Evolutionary conservation across 1,139 yeast genomes (phyloP), one percentile per base, ranked within the genome.

Genomic region (Suhomyces kunorum): DNA sequence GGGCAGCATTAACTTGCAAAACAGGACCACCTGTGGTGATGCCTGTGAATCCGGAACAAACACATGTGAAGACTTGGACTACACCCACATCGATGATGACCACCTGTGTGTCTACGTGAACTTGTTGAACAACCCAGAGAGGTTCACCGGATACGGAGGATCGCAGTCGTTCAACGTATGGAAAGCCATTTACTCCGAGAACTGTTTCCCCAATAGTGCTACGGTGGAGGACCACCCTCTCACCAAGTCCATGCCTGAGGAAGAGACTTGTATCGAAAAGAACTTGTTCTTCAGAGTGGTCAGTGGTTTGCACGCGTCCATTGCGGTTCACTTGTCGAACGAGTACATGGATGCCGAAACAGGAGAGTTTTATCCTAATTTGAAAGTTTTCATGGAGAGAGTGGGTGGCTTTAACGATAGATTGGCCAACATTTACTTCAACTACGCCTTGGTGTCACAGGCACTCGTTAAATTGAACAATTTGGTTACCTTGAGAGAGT

Each of bases 131-230:
- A 94, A 94, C 56, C 97, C 96, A 1, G 99, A 94, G 64, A 74
- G 98, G 55, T 94, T 87, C 65, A 94, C 98, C 1, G 98, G 98
- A 0, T 94, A 94, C 59, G 86, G 90, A 32, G 98, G 98, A 24
- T 79, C 83, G 39, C 96, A 92, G 56, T 88, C 96, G 17, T 81
- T 83, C 51, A 90, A 85, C 58, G 87, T 94, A 38, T 94, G 99
- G 99, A 74, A 82, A 34, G 88, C 95, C 44, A 89, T 94, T 32
- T 94, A 94, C 63, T 80, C 81, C 36, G 97, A 92, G 56, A 89
- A 90, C 68, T 89, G 97, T 61, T 90, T 90, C 65, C 76, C 77
- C 11, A 76, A 82, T 42, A 68, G 73, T 11, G 39, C 43, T 8
- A 29, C 28, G 5, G 40, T 33, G 14, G 43, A 40, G 23, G 19